Evolutionary conservation across 768 basidiomycete genomes (phyloP).

Genomic region (Podaxis sp.): DNA sequence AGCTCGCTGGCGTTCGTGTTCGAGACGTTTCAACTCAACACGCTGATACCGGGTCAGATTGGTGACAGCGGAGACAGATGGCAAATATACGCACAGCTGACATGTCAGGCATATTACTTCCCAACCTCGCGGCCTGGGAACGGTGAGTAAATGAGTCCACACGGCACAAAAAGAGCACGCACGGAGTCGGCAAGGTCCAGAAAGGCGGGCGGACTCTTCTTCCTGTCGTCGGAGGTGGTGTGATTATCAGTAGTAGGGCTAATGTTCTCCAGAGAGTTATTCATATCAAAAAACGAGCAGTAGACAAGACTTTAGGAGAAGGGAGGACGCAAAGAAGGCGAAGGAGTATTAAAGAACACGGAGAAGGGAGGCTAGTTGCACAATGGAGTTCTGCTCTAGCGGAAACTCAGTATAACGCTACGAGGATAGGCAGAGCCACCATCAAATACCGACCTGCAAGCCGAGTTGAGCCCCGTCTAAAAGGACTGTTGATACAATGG

Average conservation of each 20-base stretch:
- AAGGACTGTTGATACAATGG: constrained; percentile 81
- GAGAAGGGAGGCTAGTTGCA: constrained; percentile 54
- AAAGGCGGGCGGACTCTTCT: constrained; percentile 89
- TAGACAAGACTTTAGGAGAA: constrained; percentile 47
- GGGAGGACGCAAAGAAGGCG: constrained; percentile 52
- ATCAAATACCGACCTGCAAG: constrained; percentile 54
- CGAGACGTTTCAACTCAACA: constrained; percentile 85
- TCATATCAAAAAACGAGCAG: constrained; percentile 58
- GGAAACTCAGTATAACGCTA: constrained; percentile 22
- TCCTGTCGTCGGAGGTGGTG: constrained; percentile 64
- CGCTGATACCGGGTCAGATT: constrained; percentile 32
- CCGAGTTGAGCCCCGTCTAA: constrained; percentile 70
- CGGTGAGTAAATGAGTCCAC: constrained; percentile 19
- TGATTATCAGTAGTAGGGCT: constrained; percentile 73
- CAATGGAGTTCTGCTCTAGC: constrained; percentile 51
- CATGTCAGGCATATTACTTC: constrained; percentile 84
- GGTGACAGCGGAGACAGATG: constrained; percentile 6
- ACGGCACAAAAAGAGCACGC: constrained; percentile 31
- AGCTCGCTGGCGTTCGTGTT: constrained; percentile 88
- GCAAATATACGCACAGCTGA: constrained; percentile 63
- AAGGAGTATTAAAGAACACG: constrained; percentile 31
- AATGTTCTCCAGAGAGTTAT: constrained; percentile 61
- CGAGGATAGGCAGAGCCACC: constrained; percentile 22
- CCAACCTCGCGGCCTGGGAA: constrained; percentile 73
- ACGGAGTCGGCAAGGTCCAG: constrained; percentile 93